These are phyloP conservation scores for Zopfia rhizophila DNA, from an alignment of 2,329 filamentous ascomycete genomes.

Conservation along the genomic window DNA sequence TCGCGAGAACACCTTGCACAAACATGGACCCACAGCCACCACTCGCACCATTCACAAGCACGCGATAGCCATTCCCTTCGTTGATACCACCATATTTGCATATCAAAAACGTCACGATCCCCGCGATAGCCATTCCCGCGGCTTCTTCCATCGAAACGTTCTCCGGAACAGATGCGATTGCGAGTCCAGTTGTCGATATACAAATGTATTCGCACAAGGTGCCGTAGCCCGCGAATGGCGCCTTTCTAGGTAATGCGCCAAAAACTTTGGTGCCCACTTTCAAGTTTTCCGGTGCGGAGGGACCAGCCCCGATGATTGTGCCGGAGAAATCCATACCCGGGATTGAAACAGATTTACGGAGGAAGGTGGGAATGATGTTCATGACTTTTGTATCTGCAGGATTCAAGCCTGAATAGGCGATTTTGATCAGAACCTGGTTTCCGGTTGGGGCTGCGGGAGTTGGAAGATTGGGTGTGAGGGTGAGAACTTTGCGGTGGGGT, in stretches of 20 bases:
- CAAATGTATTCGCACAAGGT: constrained; percentile 54
- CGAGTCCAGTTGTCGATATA: constrained; percentile 47
- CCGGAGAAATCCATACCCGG: constrained; percentile 55
- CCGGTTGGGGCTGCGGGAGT: constrained; percentile 10
- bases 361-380: constrained; percentile 49
- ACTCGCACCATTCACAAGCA: constrained; percentile 63
- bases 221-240: constrained; percentile 49
- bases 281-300: constrained; percentile 26
- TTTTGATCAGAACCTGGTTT: constrained; percentile 21
- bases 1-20: constrained; percentile 55
- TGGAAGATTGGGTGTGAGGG: constrained; percentile 11
- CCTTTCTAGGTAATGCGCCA: constrained; percentile 46
- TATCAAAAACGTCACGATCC: constrained; percentile 51
- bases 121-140: constrained; percentile 49
- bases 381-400: constrained; percentile 52
- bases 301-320: constrained; percentile 35
- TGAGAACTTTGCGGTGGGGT: constrained; percentile 17
- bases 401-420: constrained; percentile 55
- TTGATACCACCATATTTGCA: constrained; percentile 44
- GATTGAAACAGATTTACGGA: constrained; percentile 46
- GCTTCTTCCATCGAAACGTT: constrained; percentile 46
- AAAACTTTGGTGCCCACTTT: constrained; percentile 48
- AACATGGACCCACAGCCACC: constrained; percentile 61
- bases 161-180: constrained; percentile 41
- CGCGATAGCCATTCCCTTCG: constrained; percentile 47